Evolutionary conservation across 78 protist genomes (phyloP).

Genomic region (Mastigamoeba balamuthi): DNA sequence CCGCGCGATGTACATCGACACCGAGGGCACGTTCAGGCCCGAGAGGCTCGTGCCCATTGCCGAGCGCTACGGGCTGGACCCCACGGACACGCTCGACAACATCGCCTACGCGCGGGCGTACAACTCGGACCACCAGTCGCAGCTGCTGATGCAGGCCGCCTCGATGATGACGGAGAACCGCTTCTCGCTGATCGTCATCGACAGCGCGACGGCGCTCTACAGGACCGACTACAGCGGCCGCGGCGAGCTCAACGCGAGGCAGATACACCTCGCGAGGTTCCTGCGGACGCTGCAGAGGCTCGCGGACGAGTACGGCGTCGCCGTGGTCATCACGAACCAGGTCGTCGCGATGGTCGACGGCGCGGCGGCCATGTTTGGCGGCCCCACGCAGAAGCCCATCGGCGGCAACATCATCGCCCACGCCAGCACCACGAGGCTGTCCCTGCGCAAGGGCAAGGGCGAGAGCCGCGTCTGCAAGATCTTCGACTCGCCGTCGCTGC

Average conservation of each 20-base stretch:
- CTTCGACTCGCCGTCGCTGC: slow-evolving; percentile 94
- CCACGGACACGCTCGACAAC: slow-evolving; percentile 93
- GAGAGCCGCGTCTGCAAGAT: slow-evolving; percentile 92
- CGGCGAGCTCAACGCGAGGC: slow-evolving; percentile 94
- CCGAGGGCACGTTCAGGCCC: slow-evolving; percentile 99
- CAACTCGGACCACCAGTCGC: slow-evolving; percentile 93
- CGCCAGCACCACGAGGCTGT: slow-evolving; percentile 94
- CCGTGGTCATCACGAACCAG: slow-evolving; percentile 97
- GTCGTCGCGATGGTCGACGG: slow-evolving; percentile 95
- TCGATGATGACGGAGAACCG: slow-evolving; percentile 96
- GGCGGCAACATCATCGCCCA: slow-evolving; percentile 99
- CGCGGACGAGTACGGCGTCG: slow-evolving; percentile 97
- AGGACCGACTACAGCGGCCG: slow-evolving; percentile 96
- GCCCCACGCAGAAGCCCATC: slow-evolving; percentile 88
- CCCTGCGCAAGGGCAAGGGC: slow-evolving; percentile 95
- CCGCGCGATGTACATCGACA: slow-evolving; percentile 96
- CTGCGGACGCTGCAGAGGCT: slow-evolving; percentile 80
- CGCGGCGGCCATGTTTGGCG: slow-evolving; percentile 2
- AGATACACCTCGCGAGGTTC: slow-evolving; percentile 91
- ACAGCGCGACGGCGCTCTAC: slow-evolving; percentile 93
- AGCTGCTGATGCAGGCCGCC: slow-evolving; percentile 81
- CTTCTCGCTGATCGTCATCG: slow-evolving; percentile 88
- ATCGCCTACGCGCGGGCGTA: slow-evolving; percentile 96
- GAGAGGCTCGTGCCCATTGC: slow-evolving; percentile 89
- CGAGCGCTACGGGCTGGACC: slow-evolving; percentile 69